Base-by-base conservation (phyloP, 2,329 filamentous ascomycete genomes). In the Colletotrichum sp. region DNA sequence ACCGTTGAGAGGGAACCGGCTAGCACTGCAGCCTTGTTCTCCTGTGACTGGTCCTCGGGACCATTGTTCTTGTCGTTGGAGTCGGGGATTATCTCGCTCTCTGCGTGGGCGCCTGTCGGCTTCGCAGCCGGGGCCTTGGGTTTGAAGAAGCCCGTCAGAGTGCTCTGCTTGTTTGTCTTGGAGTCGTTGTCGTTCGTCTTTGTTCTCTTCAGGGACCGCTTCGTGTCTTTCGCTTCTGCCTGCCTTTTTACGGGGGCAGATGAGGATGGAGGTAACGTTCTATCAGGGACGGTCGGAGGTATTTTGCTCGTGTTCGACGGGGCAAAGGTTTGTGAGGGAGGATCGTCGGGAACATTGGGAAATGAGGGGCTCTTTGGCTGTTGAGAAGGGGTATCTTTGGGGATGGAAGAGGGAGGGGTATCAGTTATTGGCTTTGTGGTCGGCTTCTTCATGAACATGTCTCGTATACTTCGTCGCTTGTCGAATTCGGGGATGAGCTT, bases 401-500 rank as follows among this genome's bases (percentile, higher is more conserved):
- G 5, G 8, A 36, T 12, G 28, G 28, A 15, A 7, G 6, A 26
- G 21, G 34, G 15, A n/a, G 71, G 5, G 75, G 66, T 24, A 75
- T 78, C 34, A 76, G 71, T 12, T 0, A 5, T 38, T 21, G 61
- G n/a, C 34, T 62, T 75, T 77, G 28, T 72, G 26, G 84, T 77
- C 64, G 89, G 82, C 78, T 90, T 93, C 79, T 90, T 92, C 75
- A 88, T 88, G 82, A 98, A 98, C 97, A 99, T 98, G 81, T 98
- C 96, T 79, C 94, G 95, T 81, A 99, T 98, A 82, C 88, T 98
- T 78, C 92, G 91, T 24, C 97, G 92, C 75, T 93, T 93, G 81
- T 96, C 92, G 79, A 98, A 98, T 79, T 98, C 96, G 2, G 95
- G 94, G 71, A 98, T 94, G 12, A 97, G 88, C 81, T 92, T 95